A percentile compares a stretch with the other conserved stretches of the same genome.
phyloP scores from a whole-genome alignment of 2,329 filamentous ascomycete genomes.

The Pseudogymnoascus sp. region DNA sequence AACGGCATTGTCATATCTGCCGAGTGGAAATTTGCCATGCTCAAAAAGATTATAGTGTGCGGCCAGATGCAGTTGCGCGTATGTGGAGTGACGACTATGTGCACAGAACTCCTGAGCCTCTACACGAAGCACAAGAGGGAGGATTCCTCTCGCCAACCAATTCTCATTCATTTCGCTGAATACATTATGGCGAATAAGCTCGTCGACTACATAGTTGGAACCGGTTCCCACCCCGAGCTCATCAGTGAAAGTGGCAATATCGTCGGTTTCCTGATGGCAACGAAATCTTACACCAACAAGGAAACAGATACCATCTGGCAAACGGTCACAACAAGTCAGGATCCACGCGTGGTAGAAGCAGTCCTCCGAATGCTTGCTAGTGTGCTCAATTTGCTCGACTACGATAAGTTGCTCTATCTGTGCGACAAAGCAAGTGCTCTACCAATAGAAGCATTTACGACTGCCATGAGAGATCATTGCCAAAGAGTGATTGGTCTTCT shows the following conservation, averaged over 20 bases:
- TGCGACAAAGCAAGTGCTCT: conserved; percentile 61
- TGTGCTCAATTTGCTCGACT: conserved; percentile 41
- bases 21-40: conserved; percentile 61
- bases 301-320: conserved; percentile 81
- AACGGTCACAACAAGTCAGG: conserved; percentile 70
- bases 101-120: conserved; percentile 56
- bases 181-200: conserved; percentile 63
- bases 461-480: conserved; percentile 53
- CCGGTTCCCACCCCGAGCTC: conserved; percentile 86
- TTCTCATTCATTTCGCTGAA: conserved; percentile 59
- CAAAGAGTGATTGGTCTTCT: conserved; percentile 45
- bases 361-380: conserved; percentile 56
- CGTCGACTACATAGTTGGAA: conserved; percentile 78
- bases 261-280: conserved; percentile 77
- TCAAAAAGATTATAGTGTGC: conserved; percentile 67
- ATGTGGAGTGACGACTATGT: conserved; percentile 67
- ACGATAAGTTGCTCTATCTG: conserved; percentile 50
- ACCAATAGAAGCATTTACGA: conserved; percentile 54
- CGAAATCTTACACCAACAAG: conserved; percentile 58
- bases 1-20: conserved; percentile 44
- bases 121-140: conserved; percentile 47
- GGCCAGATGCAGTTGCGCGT: conserved; percentile 88
- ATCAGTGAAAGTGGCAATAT: conserved; percentile 76
- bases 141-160: conserved; percentile 34
- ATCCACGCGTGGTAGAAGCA: conserved; percentile 76